These are phyloP conservation scores for barley (Hordeum vulgare) DNA, from an alignment of 176 grass and related monocot genomes.

Conservation along the genomic window MorexV3_pseudomolecules_assembly NC_058519.1:49378209-49378708, in stretches of 20 bases:
- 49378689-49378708: too few species aligned
- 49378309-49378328: neutral
- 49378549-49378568: neutral
- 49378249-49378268: neutral
- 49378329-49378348: neutral
- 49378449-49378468: neutral
- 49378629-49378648: neutral
- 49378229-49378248: neutral
- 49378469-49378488: neutral
- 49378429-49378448: neutral
- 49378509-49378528: neutral
- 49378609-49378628: neutral
- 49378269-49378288: constrained; percentile 10
- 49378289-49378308: neutral
- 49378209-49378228: neutral
- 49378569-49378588: neutral
- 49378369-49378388: constrained; percentile 11
- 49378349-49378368: neutral
- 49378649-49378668: too few species aligned
- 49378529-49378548: neutral
- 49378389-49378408: neutral
- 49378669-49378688: too few species aligned
- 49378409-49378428: neutral
- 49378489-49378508: constrained; percentile 27
- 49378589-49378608: neutral